A percentile compares a stretch with the other conserved stretches of the same genome.
Evolutionary conservation across 306 rosid species (phyloP).

Genomic region (Trifolium fragiferum): DNA sequence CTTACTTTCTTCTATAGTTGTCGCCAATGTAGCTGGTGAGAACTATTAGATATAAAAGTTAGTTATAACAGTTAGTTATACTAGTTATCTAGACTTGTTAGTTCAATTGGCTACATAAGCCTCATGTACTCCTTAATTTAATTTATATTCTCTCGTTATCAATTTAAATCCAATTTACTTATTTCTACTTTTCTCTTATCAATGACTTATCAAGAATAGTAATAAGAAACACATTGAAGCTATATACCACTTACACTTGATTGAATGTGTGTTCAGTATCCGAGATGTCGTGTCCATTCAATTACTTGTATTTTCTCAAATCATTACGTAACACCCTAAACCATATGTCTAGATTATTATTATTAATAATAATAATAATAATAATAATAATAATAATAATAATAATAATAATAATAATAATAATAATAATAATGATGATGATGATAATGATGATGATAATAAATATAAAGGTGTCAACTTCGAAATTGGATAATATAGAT

Average conservation of each 20-base stretch:
- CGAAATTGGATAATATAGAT: no score
- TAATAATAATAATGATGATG: no score
- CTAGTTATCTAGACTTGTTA: neutral
- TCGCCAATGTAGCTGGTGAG: constrained; percentile 48
- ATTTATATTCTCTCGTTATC: neutral
- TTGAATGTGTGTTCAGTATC: neutral
- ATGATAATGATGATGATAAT: no score
- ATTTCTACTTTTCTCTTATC: neutral
- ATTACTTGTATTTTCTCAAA: no score
- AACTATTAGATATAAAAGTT: neutral
- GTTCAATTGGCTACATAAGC: neutral
- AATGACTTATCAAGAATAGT: neutral
- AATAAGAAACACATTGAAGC: neutral
- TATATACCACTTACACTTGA: neutral
- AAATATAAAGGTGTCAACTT: no score
- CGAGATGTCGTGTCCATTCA: no score
- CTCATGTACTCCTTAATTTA: neutral
- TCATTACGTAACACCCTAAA: no score
- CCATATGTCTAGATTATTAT: no score
- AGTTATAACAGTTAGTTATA: neutral
- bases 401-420: no score
- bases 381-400: no score
- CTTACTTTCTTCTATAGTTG: constrained; percentile 60
- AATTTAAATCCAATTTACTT: no score
- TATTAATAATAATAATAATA: no score